Percentiles rank a stretch among this genome's conserved stretches.
These are phyloP conservation scores for Hyphopichia wangnamkhiaoensis DNA, from an alignment of 1,139 yeast species.

Conservation along the genomic window DNA sequence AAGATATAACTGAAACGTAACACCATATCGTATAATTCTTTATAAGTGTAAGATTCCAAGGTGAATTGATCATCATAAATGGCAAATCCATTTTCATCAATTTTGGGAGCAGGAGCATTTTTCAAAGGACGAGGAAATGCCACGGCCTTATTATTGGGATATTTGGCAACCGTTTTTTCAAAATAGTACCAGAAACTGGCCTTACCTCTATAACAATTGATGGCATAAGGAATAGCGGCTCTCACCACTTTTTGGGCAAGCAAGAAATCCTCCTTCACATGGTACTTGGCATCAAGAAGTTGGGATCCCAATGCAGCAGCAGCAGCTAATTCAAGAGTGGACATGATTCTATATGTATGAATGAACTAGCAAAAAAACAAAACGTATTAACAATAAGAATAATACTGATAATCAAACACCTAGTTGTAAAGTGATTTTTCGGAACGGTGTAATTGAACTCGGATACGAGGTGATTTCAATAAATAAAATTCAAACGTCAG, in stretches of 20 bases:
- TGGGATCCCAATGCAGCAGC: conserved; percentile 47
- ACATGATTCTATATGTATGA: no score
- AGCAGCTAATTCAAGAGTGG: conserved; percentile 43
- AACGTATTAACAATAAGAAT: no score
- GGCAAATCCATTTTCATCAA: conserved; percentile 34
- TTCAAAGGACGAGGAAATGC: conserved; percentile 60
- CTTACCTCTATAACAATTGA: conserved; percentile 43
- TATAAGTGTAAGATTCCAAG: conserved; percentile 67
- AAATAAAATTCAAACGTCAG: no score
- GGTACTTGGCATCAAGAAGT: conserved; percentile 52
- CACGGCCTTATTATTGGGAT: conserved; percentile 59
- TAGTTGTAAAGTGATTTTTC: no score
- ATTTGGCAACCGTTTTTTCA: conserved; percentile 48
- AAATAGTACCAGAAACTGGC: conserved; percentile 70
- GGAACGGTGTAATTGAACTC: no score
- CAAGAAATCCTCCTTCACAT: conserved; percentile 54
- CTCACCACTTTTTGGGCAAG: conserved; percentile 45
- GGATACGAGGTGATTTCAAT: no score
- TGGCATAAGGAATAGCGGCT: conserved; percentile 44
- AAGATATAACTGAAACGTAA: conserved; percentile 68
- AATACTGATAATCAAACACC: no score
- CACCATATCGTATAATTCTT: conserved; percentile 64
- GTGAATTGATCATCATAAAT: conserved; percentile 55
- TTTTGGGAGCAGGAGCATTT: conserved; percentile 29
- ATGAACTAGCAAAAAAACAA: no score